phyloP scores from a whole-genome alignment of 1,284 basidiomycete species.

The Ceratobasidium sp. region DNA sequence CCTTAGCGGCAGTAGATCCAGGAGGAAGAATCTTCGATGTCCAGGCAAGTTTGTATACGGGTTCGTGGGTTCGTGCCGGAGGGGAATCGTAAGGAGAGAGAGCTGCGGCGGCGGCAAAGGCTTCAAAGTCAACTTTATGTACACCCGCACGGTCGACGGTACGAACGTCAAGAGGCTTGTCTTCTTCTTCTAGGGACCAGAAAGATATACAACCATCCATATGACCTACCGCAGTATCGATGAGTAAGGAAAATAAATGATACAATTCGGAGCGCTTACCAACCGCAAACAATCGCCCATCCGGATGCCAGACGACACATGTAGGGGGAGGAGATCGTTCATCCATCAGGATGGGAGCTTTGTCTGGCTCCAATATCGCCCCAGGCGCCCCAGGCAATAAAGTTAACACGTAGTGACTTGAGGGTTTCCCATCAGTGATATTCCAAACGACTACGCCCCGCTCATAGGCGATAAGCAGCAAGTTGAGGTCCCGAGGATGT shows the following conservation, averaged over 20 bases:
- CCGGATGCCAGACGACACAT: constrained; percentile 71
- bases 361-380: constrained; percentile 68
- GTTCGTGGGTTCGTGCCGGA: constrained; percentile 64
- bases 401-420: constrained; percentile 15
- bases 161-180: constrained; percentile 81
- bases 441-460: constrained; percentile 81
- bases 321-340: constrained; percentile 73
- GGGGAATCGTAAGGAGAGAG: constrained; percentile 51
- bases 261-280: background rate
- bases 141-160: constrained; percentile 64
- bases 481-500: constrained; percentile 84
- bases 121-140: constrained; percentile 51
- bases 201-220: constrained; percentile 89
- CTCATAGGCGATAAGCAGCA: constrained; percentile 84
- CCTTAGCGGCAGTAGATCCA: constrained; percentile 46
- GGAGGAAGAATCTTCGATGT: constrained; percentile 53
- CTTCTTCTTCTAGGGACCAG: constrained; percentile 85
- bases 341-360: constrained; percentile 47
- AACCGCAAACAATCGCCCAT: constrained; percentile 59
- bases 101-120: constrained; percentile 51
- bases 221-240: constrained; percentile 71
- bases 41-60: constrained; percentile 92
- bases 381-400: constrained; percentile 72
- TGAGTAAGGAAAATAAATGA: constrained; percentile 56
- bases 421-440: constrained; percentile 61